Evolutionary conservation across 805 yeast species (phyloP), one percentile per base, ranked within the genome.

Genomic region (Nakazawaea wyomingensis): DNA sequence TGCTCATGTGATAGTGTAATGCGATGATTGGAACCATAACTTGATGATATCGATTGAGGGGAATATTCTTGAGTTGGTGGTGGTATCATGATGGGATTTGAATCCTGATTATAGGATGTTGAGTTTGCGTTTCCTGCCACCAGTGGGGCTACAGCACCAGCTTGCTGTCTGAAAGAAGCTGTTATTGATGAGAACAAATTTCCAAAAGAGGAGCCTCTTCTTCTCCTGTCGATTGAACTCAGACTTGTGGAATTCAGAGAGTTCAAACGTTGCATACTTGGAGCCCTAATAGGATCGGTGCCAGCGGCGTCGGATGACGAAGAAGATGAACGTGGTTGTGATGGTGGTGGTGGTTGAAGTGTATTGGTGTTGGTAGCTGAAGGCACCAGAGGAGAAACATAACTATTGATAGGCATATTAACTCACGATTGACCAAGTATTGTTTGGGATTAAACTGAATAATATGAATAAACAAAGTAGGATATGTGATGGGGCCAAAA

Each of bases 151-250:
- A n/a, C n/a, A 10, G 13, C 9, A 10, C 16, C 17, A 14, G 30
- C 31, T 27, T 30, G 41, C 13, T 18, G 37, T 37, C 45, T 37
- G 5, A 43, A 20, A 7, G 45, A 37, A 6, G 45, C 31, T 4
- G 41, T 20, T 11, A 43, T 21, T 4, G 42, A 27, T 10, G 30
- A 28, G 18, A 43, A 37, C 21, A 43, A 37, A 14, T 38, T 43
- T 6, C 46, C 46, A n/a, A 37, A 43, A 4, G 46, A 43, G 9
- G 46, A 43, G 16, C 46, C 46, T 14, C 46, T 21, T 28, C 46
- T 33, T 18, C 46, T 32, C 6, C 45, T 31, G 26, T 37, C 41
- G 24, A 8, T 16, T 13, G 39, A 34, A 21, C 18, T 26, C 39
- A 18, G 39, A 5, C n/a, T n/a, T n/a, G n/a, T n/a, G n/a, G 39